Conservation (phyloP, 2,329 filamentous ascomycete genomes). For the Pseudomassariella vexata region DNA sequence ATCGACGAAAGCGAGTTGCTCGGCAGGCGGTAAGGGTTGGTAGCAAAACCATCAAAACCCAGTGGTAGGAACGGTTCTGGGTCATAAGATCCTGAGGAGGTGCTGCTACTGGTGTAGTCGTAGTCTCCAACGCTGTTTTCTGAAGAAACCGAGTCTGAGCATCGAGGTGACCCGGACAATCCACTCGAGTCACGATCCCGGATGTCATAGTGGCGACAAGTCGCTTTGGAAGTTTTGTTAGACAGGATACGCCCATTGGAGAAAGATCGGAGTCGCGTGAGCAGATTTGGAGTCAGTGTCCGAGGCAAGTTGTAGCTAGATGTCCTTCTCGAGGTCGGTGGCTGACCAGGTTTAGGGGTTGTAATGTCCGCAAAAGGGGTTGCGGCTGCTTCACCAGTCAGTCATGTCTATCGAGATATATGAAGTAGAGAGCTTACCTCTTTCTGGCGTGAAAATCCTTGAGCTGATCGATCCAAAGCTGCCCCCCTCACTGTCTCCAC, state of each 20-base stretch:
- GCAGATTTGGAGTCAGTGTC: conserved; percentile 12
- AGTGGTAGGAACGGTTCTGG: conserved; percentile 8
- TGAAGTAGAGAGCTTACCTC: too few species aligned
- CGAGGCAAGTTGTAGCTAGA: conserved; percentile 12
- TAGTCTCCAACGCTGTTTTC: too few species aligned
- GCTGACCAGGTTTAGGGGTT: conserved; percentile 11
- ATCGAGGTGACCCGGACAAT: conserved; percentile 14
- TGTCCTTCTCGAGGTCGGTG: conserved; percentile 9
- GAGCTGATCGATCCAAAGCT: too few species aligned
- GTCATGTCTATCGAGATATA: too few species aligned
- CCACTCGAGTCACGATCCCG: conserved; percentile 8
- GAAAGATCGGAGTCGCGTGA: conserved; percentile 16
- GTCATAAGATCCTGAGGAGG: conserved; percentile 12
- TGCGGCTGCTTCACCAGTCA: too few species aligned
- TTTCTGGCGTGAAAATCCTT: too few species aligned
- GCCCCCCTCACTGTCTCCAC: conserved; percentile 6
- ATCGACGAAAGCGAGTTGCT: conserved; percentile 20
- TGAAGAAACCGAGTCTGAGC: background rate
- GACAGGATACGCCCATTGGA: conserved; percentile 17
- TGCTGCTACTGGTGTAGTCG: conserved; percentile 1
- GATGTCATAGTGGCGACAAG: conserved; percentile 10
- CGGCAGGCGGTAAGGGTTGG: conserved; percentile 4
- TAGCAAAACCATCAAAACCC: conserved; percentile 8
- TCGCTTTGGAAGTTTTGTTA: conserved; percentile 17
- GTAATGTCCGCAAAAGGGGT: conserved; percentile 5